Evolutionary conservation across 495 filamentous ascomycete species (phyloP), one percentile per base, ranked within the genome.

Genomic region (Daldinia bambusicola): DNA sequence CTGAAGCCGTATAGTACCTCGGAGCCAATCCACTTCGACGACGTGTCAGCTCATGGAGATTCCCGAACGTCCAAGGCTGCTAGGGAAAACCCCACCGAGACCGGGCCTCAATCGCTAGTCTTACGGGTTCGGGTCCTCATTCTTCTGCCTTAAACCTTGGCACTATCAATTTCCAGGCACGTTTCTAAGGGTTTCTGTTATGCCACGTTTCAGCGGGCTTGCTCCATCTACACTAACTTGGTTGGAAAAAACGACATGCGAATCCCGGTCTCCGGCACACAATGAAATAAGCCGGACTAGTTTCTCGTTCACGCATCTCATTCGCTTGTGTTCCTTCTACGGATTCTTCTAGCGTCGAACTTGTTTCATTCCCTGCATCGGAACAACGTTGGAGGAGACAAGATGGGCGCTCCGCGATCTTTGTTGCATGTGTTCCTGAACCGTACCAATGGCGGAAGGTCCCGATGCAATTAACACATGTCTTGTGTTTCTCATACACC

Each of bases 391-490:
- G 55, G 41, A 41, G 32, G 58, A 52, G 31, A 40, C 31, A 30
- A 37, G 26, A 59, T 43, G 52, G 36, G 40, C 48, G 14, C 63
- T 61, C 63, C 66, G 45, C 63, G 61, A 70, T 70, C 67, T 69
- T 69, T 34, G 26, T 59, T 53, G 62, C 61, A 31, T 61, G 43
- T 56, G 61, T 68, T 63, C 70, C 66, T 70, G 55, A 68, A 59
- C 18, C 62, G 43, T 61, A 55, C 74, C 70, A 76, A 72, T 74
- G 69, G 75, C 74, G 75, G 75, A 76, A 72, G 68, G 68, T 67
- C 66, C 74, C 74, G 75, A 67, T 59, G 30, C 55, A 62, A 51
- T 72, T 50, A 61, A 41, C 51, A 26, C 51, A 55, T 77, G 67
- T 77, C 66, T 75, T 55, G 55, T 63, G 53, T 60, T 48, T 48